These are phyloP conservation scores for Aspergillus sp. DNA, from an alignment of 2,329 filamentous ascomycete genomes.

Conservation along the genomic window DNA sequence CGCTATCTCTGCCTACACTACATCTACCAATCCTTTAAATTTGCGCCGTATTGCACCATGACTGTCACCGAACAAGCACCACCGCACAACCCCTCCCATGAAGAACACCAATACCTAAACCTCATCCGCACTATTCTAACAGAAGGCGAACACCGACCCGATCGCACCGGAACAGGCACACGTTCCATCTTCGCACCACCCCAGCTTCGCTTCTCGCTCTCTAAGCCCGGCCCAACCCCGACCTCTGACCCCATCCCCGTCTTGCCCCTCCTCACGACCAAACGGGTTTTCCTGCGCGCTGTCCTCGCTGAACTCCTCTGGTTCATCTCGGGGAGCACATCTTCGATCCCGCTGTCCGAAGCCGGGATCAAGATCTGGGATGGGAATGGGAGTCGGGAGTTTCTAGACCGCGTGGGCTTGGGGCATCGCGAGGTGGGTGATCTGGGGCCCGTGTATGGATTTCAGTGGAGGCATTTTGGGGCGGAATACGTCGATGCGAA, in stretches of 20 bases:
- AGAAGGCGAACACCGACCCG: conserved; percentile 77
- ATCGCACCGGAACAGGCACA: conserved; percentile 90
- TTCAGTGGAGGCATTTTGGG: conserved; percentile 98
- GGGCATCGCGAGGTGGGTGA: conserved; percentile 77
- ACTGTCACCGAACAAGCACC: conserved; percentile 4
- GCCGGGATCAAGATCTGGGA: conserved; percentile 96
- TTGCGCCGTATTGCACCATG: neutral
- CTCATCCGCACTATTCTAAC: conserved; percentile 78
- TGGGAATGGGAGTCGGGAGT: conserved; percentile 85
- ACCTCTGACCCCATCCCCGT: conserved; percentile 48
- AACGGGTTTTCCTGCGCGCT: conserved; percentile 87
- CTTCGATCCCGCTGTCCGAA: conserved; percentile 64
- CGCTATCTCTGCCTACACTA: too few relatives aligned
- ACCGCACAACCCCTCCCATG: conserved; percentile 46
- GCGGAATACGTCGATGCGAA: conserved; percentile 74
- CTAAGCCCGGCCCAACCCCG: conserved; percentile 42
- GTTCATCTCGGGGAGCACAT: conserved; percentile 83
- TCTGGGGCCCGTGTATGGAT: conserved; percentile 91
- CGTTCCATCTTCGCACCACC: conserved; percentile 79
- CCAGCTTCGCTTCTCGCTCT: conserved; percentile 79
- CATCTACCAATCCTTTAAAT: too few relatives aligned
- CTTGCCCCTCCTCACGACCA: conserved; percentile 90
- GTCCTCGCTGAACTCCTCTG: conserved; percentile 89
- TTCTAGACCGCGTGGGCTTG: conserved; percentile 77
- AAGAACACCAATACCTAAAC: conserved; percentile 90